Evolutionary conservation across 1,139 yeast species (phyloP).

Genomic region (Yarrowia galli): DNA sequence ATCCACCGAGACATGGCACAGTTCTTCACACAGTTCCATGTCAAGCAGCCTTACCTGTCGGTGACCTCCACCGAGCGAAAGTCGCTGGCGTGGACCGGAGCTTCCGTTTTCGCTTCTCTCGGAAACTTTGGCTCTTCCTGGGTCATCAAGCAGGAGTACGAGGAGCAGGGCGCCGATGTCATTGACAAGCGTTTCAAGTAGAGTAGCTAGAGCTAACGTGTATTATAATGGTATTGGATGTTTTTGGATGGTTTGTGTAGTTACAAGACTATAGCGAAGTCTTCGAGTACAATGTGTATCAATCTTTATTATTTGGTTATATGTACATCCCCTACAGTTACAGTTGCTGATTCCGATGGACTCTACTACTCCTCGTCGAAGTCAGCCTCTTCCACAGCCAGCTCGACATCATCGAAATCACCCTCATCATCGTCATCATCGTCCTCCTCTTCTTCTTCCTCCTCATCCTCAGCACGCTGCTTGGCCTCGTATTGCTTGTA

Average conservation of each 20-base stretch:
- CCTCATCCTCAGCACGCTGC: slow-evolving; percentile 65
- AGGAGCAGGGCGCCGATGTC: slow-evolving; percentile 87
- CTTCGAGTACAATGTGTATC: not conserved
- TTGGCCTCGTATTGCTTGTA: slow-evolving; percentile 73
- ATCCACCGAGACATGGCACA: slow-evolving; percentile 73
- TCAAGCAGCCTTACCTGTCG: slow-evolving; percentile 70
- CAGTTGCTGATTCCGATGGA: not conserved
- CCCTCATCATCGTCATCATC: slow-evolving; percentile 63
- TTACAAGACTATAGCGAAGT: no score
- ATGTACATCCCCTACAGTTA: slow-evolving; percentile 20
- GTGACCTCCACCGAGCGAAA: slow-evolving; percentile 67
- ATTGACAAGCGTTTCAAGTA: slow-evolving; percentile 53
- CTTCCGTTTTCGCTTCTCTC: slow-evolving; percentile 85
- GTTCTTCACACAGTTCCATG: slow-evolving; percentile 64
- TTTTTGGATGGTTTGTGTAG: not conserved
- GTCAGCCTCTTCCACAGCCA: slow-evolving; percentile 41
- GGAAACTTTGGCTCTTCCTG: slow-evolving; percentile 97
- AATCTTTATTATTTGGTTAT: not conserved
- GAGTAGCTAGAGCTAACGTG: slow-evolving; percentile 36
- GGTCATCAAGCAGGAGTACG: slow-evolving; percentile 91
- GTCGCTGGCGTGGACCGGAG: slow-evolving; percentile 94
- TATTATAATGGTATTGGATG: slow-evolving; percentile 28
- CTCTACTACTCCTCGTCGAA: slow-evolving; percentile 41
- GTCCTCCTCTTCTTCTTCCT: slow-evolving; percentile 68
- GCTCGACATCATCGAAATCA: slow-evolving; percentile 56